Evolutionary conservation across 2,329 filamentous ascomycete genomes (phyloP).

Genomic region (Alternaria arborescens): DNA sequence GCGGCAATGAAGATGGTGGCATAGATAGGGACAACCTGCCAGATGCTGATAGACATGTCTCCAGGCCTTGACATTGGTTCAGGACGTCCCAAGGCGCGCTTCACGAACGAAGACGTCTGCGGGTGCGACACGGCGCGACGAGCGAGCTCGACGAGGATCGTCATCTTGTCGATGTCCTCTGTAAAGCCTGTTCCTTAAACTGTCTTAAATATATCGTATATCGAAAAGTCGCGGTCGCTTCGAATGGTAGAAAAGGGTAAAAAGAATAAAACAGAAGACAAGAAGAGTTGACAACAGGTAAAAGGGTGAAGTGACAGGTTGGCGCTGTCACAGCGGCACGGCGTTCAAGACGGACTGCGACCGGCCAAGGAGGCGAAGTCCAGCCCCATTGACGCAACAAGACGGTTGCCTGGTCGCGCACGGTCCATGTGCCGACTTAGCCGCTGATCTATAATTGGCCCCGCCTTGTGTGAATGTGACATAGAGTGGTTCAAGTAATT

Average conservation of each 20-base stretch:
- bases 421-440: slow-evolving; percentile 18
- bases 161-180: slow-evolving; percentile 13
- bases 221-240: neutral
- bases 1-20: slow-evolving; percentile 52
- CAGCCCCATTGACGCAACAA: slow-evolving; percentile 19
- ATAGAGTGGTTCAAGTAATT: neutral
- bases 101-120: slow-evolving; percentile 33
- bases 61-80: no score
- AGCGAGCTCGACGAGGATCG: slow-evolving; percentile 41
- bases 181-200: neutral
- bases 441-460: slow-evolving; percentile 29
- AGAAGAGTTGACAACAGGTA: slow-evolving; percentile 10
- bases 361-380: slow-evolving; percentile 26
- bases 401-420: slow-evolving; percentile 21
- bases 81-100: slow-evolving; percentile 25
- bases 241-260: slow-evolving; percentile 5
- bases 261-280: slow-evolving; percentile 3
- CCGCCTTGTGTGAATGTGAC: slow-evolving; percentile 5
- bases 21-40: slow-evolving; percentile 36
- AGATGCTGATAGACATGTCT: slow-evolving; percentile 7
- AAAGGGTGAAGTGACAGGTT: slow-evolving; percentile 16
- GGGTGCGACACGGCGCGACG: slow-evolving; percentile 44
- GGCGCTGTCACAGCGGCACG: slow-evolving; percentile 23
- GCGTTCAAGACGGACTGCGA: slow-evolving; percentile 4
- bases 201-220: neutral